A percentile compares a stretch with the other conserved stretches of the same genome.
Conservation (phyloP, 2,329 filamentous ascomycete genomes). For the Penicillium sp. region DNA sequence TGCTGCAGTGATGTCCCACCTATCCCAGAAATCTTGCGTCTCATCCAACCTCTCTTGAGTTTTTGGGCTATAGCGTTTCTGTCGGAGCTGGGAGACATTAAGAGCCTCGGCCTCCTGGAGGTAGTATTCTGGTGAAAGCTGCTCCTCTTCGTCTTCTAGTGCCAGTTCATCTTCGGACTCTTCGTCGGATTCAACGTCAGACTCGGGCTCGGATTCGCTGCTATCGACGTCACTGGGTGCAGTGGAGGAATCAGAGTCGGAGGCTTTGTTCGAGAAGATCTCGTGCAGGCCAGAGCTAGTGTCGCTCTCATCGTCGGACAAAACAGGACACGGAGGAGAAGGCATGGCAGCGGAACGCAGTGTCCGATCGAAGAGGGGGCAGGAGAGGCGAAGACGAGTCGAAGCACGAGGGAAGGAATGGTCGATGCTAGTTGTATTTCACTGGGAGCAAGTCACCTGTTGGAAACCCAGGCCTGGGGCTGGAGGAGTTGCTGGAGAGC, state of each 20-base stretch:
- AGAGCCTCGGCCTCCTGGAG: constrained; percentile 27
- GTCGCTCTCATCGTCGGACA: constrained; percentile 24
- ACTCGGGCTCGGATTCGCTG: constrained; percentile 19
- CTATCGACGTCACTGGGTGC: constrained; percentile 14
- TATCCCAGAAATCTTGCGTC: constrained; percentile 26
- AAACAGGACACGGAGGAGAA: constrained; percentile 1
- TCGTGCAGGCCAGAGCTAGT: constrained; percentile 16
- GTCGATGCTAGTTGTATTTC: constrained; percentile 7
- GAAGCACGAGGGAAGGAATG: background rate
- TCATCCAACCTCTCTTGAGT: constrained; percentile 30
- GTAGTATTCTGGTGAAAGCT: constrained; percentile 26
- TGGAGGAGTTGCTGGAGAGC: constrained; percentile 13
- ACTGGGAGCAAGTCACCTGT: constrained; percentile 12
- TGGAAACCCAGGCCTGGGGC: constrained; percentile 6
- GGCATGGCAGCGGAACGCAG: constrained; percentile 8
- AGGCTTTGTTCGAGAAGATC: constrained; percentile 22
- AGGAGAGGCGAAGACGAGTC: constrained; percentile 7
- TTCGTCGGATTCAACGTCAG: constrained; percentile 12
- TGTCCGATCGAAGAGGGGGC: constrained; percentile 2
- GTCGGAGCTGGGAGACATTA: constrained; percentile 28
- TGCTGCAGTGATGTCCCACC: constrained; percentile 14
- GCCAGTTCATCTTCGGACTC: constrained; percentile 17
- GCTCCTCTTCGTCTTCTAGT: constrained; percentile 12
- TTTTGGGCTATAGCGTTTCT: constrained; percentile 31
- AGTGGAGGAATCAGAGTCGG: constrained; percentile 13